phyloP scores from a whole-genome alignment of 2,329 filamentous ascomycete genomes.

The Verticillium nonalfalfae region DNA sequence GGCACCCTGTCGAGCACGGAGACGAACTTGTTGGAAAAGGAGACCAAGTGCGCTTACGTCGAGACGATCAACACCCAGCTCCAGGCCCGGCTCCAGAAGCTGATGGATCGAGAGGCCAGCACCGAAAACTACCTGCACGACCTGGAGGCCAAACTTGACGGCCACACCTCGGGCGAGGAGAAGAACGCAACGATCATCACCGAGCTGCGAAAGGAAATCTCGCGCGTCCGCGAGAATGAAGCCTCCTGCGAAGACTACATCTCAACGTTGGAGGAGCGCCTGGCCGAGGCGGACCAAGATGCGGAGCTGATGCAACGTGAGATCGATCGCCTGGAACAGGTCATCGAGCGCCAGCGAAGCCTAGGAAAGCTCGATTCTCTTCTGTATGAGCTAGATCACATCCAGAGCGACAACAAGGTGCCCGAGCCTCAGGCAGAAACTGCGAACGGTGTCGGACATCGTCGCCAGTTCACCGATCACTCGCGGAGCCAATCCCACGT shows the following conservation, averaged over 20 bases:
- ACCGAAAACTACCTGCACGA: constrained; percentile 93
- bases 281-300: constrained; percentile 94
- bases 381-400: constrained; percentile 80
- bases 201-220: constrained; percentile 87
- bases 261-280: constrained; percentile 87
- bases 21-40: constrained; percentile 81
- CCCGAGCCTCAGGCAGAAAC: constrained; percentile 27
- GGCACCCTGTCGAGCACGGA: constrained; percentile 78
- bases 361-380: constrained; percentile 91
- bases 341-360: constrained; percentile 90
- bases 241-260: constrained; percentile 92
- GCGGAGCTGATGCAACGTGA: constrained; percentile 95
- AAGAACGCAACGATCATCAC: constrained; percentile 80
- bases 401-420: constrained; percentile 53
- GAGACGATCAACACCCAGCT: constrained; percentile 91
- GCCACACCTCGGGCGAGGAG: constrained; percentile 85
- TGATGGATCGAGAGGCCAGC: constrained; percentile 83
- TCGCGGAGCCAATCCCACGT: constrained; percentile 48
- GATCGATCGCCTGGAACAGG: constrained; percentile 87
- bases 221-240: constrained; percentile 84
- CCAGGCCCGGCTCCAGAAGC: constrained; percentile 83
- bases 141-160: constrained; percentile 83
- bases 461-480: constrained; percentile 41
- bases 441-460: constrained; percentile 34
- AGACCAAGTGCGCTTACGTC: constrained; percentile 86